Evolutionary conservation across 257 asterid genomes (phyloP), one percentile per base, ranked within the genome.

Genomic region (Leonotis leonurus): DNA sequence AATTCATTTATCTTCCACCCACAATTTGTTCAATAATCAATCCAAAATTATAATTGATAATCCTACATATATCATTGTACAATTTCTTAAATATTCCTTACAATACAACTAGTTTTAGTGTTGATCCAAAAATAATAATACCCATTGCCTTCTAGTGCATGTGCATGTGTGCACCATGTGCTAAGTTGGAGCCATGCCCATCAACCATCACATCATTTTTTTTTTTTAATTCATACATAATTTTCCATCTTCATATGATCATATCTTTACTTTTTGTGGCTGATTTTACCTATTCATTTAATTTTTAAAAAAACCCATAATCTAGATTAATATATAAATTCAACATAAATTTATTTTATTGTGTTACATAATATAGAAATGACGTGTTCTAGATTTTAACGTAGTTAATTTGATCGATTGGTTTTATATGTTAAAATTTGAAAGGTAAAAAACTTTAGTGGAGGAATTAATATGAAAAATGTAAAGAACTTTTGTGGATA

Each of bases 91-190:
- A 37, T 12, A 14, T 56, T 53, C 60, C 58, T 72, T 61, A 67
- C 55, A 52, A 56, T 36, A 25, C 57, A 54, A 40, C 43, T 54
- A 53, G n/a, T n/a, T n/a, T n/a, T 5, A 48, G 35, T 56, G 36
- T 55, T 53, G 29, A 65, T 65, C 46, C 60, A 59, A 27, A 40
- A n/a, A n/a, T n/a, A n/a, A 37, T 57, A 5, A 32, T 32, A 5
- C 37, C 37, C 37, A 13, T 30, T n/a, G n/a, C n/a, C n/a, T n/a
- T n/a, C 14, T 24, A 35, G 32, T 24, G 57, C 61, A 56, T 37
- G 30, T 56, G 77, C 84, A 81, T 78, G 84, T 77, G 83, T 48
- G 63, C 52, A 51, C 78, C 84, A 81, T 73, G 87, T 81, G 84
- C 73, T 63, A 66, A 62, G 80, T 69, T 64, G 73, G 75, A 64